Evolutionary conservation across 805 yeast genomes (phyloP).

Genomic region (Saccharomycopsis schoenii): DNA sequence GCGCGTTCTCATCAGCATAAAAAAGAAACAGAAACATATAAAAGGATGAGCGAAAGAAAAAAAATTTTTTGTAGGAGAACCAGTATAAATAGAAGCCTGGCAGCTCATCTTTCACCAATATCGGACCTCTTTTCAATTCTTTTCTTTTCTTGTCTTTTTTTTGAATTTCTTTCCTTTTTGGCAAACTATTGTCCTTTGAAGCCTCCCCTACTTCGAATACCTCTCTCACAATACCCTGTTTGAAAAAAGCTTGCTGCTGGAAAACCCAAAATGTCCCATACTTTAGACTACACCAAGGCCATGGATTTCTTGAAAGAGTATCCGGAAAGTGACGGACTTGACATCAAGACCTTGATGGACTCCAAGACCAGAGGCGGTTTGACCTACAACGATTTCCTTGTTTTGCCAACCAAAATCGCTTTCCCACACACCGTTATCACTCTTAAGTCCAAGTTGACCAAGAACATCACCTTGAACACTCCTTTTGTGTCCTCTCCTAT

Average conservation of each 20-base stretch:
- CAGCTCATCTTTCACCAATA: neutral
- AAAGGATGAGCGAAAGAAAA: no score
- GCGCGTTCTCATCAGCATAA: no score
- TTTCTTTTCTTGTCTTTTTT: neutral
- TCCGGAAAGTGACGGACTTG: conserved; percentile 72
- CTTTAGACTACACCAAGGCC: conserved; percentile 49
- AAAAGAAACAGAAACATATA: no score
- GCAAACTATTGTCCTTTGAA: conserved; percentile 9
- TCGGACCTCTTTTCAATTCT: neutral
- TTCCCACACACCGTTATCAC: conserved; percentile 74
- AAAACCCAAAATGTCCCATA: conserved; percentile 3
- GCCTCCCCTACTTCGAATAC: neutral
- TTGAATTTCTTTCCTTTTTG: neutral
- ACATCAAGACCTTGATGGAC: conserved; percentile 78
- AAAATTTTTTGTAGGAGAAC: no score
- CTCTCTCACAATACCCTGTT: neutral
- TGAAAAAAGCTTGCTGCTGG: neutral
- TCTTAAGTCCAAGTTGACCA: conserved; percentile 82
- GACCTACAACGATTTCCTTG: conserved; percentile 92
- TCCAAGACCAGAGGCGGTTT: conserved; percentile 87
- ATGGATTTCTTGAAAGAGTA: conserved; percentile 56
- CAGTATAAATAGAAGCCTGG: no score
- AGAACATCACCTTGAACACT: conserved; percentile 80
- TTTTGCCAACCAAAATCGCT: conserved; percentile 88
- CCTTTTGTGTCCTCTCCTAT: conserved; percentile 98